Percentiles rank a stretch among this genome's conserved stretches.
phyloP scores from a whole-genome alignment of 2,329 filamentous ascomycete species.

The Thyridium curvatum region DNA sequence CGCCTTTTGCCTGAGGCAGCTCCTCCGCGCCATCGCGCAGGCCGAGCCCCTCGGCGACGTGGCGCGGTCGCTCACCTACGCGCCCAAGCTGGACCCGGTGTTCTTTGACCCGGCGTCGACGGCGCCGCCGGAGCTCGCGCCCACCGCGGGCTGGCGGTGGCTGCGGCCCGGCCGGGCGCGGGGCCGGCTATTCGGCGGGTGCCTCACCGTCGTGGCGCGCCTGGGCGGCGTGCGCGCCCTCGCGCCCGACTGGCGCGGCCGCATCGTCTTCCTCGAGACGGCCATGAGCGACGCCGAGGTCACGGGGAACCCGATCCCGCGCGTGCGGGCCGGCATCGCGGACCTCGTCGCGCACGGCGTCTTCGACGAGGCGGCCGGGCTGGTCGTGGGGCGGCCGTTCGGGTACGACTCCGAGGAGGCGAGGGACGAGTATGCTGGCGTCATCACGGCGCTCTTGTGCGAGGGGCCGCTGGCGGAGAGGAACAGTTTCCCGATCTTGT shows the following conservation, averaged over 20 bases:
- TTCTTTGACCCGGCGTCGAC: conserved; percentile 14
- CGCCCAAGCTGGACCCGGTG: conserved; percentile 14
- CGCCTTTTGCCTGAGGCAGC: conserved; percentile 20
- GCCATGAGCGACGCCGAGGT: conserved; percentile 21
- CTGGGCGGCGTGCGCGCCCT: conserved; percentile 24
- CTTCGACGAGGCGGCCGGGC: conserved; percentile 30
- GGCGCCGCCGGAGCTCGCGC: conserved; percentile 18
- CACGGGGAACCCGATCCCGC: conserved; percentile 15
- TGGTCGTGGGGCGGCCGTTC: conserved; percentile 34
- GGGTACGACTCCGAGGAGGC: conserved; percentile 27
- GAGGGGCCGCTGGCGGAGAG: conserved; percentile 21
- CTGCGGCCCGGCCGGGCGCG: conserved; percentile 24
- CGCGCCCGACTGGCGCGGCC: conserved; percentile 27
- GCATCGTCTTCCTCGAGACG: conserved; percentile 35
- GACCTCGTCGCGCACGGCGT: conserved; percentile 34
- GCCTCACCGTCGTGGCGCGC: conserved; percentile 31
- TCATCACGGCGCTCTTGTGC: conserved; percentile 25
- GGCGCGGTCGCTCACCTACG: conserved; percentile 22
- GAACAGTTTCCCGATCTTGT: conserved; percentile 32
- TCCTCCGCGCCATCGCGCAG: conserved; percentile 22
- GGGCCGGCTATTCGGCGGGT: conserved; percentile 38
- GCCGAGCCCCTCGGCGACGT: conserved; percentile 20
- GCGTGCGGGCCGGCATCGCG: conserved; percentile 26
- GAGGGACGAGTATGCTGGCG: conserved; percentile 17
- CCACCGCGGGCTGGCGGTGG: conserved; percentile 27